Evolutionary conservation across 257 asterid genomes (phyloP), one percentile per base, ranked within the genome.

Genomic region (Plantago ovata): DNA sequence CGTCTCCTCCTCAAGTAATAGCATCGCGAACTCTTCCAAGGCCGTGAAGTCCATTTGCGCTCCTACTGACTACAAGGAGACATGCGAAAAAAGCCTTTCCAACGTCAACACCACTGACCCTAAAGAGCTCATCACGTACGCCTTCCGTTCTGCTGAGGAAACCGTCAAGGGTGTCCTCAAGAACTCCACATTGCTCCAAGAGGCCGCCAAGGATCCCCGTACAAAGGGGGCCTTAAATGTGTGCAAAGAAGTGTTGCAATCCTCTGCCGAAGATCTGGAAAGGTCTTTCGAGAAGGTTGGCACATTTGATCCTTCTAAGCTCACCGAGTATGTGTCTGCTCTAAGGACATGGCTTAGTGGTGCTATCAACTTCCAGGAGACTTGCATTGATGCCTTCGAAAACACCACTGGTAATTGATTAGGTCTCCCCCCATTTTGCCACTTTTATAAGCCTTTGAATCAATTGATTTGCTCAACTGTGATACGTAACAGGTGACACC

Each of bases 371-470:
- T 65, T 74, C 39, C 91, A 89, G 61, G 82, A 86, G 47, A 86
- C 95, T 0, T 89, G 97, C 67, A 47, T 78, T 13, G 95, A 86
- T 49, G 95, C 84, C 28, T 86, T 84, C 23, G 77, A 86, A 53
- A 81, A 83, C 47, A 80, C 87, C 19, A 84, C 75, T 6, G 84
- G 76, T 63, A 46, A 4, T 1, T 54, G 14, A 6, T 39, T n/a
- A 56, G 36, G 36, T 8, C 36, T 0, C 36, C 7, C 7, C 36
- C 36, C 36, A 28, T 28, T 28, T 28, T 28, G 36, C 36, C 36
- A 28, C 7, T 11, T 38, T 16, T 10, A 6, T 19, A 22, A 13
- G 13, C 18, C 44, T 38, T 3, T 6, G 12, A 18, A 18, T 38
- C 11, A 10, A 38, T 19, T 6, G n/a, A 36, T 14, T 3, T 56